Base-by-base conservation (phyloP, 768 basidiomycete genomes). In the Dentipellis sp. region DNA sequence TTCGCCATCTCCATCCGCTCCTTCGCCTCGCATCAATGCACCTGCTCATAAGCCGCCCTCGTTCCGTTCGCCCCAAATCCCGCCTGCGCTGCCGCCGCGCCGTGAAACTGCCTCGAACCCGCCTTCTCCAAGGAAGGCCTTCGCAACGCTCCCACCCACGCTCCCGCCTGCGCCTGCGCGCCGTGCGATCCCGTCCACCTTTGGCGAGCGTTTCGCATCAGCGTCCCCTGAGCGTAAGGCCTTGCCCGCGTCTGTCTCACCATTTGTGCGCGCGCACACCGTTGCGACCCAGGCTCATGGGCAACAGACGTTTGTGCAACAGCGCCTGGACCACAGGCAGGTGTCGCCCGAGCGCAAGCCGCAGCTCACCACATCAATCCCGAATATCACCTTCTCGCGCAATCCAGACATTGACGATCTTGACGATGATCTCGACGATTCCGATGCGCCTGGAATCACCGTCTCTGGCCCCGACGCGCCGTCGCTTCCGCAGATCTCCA, bases 1-100 rank as follows among this genome's bases (percentile, higher is more conserved):
- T 10, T 60, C 61, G 17, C 61, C 61, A 22, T 62, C 61, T 3
- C 59, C 61, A n/a, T 62, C 61, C 2, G 17, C 52, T 11, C 29
- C 53, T 11, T 29, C 17, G 36, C 39, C 42, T 46, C 11, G 16
- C 39, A 14, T 35, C 46, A 47, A 14, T 40, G 37, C 29, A 35
- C 19, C 37, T 34, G 45, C 56, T 34, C 16, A 40, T 52, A 42
- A 57, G 51, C 19, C 10, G 53, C 10, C 53, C 17, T 39, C 40
- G 42, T 34, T 51, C 23, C 12, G 36, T 40, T 17, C 54, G 42
- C n/a, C 39, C 5, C 50, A 55, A 17, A 42, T 53, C n/a, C 51
- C 46, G 29, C 23, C 54, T 22, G 52, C 55, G 19, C 34, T 21
- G 10, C 16, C 61, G 2, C 54, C 53, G 23, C 59, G 40, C 37